These are phyloP conservation scores for Phanerochaete sordida DNA, from an alignment of 768 basidiomycete species.

Conservation along the genomic window DNA sequence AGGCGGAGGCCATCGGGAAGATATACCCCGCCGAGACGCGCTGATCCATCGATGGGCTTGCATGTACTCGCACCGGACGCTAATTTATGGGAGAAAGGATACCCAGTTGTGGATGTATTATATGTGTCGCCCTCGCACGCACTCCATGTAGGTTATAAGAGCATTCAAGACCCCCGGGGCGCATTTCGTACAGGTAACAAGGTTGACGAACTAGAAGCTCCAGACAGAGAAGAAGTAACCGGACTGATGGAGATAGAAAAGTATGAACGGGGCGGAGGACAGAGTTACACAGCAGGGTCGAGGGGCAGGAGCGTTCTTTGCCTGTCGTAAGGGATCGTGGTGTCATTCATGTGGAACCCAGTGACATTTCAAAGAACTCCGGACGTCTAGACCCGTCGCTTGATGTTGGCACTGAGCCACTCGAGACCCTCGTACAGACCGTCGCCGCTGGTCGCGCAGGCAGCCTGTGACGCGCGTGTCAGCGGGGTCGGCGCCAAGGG, in stretches of 20 bases:
- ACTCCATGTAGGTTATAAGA: constrained; percentile 17
- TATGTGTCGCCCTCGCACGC: constrained; percentile 16
- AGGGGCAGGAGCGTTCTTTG: constrained; percentile 15
- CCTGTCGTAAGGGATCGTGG: constrained; percentile 48
- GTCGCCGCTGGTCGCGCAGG: constrained; percentile 97
- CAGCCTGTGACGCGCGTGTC: constrained; percentile 54
- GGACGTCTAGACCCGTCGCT: constrained; percentile 64
- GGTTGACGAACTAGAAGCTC: constrained; percentile 14
- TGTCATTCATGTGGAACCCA: constrained; percentile 36
- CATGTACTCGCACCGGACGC: constrained; percentile 2
- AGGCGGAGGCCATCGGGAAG: constrained; percentile 74
- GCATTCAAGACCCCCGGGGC: constrained; percentile 23
- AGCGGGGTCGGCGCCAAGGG: not conserved
- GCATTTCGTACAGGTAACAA: constrained; percentile 24
- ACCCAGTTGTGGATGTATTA: constrained; percentile 22
- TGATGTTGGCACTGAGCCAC: constrained; percentile 92
- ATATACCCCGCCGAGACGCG: constrained; percentile 68
- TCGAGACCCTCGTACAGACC: constrained; percentile 98
- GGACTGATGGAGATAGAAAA: constrained; percentile 5
- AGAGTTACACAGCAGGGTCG: constrained; percentile 8
- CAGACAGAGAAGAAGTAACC: constrained; percentile 12
- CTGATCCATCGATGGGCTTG: constrained; percentile 3
- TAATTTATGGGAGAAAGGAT: constrained; percentile 11
- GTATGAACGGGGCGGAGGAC: constrained; percentile 4
- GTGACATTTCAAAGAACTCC: constrained; percentile 40